Evolutionary conservation across 2,329 filamentous ascomycete species (phyloP).

Genomic region (Chaetoscypha palmicola): DNA sequence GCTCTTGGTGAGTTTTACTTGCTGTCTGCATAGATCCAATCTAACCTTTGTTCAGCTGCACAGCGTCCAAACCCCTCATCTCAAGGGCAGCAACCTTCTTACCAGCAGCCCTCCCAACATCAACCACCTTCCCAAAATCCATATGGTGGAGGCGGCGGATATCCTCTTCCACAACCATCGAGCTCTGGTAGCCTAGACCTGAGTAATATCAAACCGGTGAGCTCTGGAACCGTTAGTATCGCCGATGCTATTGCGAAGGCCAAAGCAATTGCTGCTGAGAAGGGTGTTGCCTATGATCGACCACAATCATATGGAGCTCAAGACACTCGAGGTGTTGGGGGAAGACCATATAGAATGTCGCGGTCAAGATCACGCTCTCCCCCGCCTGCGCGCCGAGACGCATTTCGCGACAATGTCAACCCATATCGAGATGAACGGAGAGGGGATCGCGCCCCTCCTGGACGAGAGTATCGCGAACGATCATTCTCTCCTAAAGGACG

Average conservation of each 20-base stretch:
- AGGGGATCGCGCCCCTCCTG: constrained; percentile 49
- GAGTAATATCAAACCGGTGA: constrained; percentile 71
- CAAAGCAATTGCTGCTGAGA: constrained; percentile 72
- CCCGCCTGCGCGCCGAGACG: constrained; percentile 60
- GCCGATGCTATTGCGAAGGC: constrained; percentile 80
- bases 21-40: background rate
- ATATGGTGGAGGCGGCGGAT: constrained; percentile 34
- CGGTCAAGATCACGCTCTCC: constrained; percentile 66
- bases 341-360: constrained; percentile 55
- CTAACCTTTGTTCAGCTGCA: constrained; percentile 35
- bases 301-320: constrained; percentile 34
- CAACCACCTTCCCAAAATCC: constrained; percentile 38
- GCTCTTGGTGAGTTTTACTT: constrained; percentile 36
- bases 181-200: constrained; percentile 72
- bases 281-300: constrained; percentile 61
- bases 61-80: constrained; percentile 41
- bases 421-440: constrained; percentile 82
- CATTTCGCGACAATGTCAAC: constrained; percentile 68
- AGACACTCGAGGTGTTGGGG: constrained; percentile 40
- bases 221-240: constrained; percentile 75
- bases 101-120: constrained; percentile 21
- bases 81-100: constrained; percentile 33
- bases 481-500: constrained; percentile 64
- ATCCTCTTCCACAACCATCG: constrained; percentile 46
- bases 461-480: constrained; percentile 56